Percentiles rank a stretch among this genome's conserved stretches.
Conservation (phyloP, 2,329 filamentous ascomycete species). For the Neonectria faginata region DNA sequence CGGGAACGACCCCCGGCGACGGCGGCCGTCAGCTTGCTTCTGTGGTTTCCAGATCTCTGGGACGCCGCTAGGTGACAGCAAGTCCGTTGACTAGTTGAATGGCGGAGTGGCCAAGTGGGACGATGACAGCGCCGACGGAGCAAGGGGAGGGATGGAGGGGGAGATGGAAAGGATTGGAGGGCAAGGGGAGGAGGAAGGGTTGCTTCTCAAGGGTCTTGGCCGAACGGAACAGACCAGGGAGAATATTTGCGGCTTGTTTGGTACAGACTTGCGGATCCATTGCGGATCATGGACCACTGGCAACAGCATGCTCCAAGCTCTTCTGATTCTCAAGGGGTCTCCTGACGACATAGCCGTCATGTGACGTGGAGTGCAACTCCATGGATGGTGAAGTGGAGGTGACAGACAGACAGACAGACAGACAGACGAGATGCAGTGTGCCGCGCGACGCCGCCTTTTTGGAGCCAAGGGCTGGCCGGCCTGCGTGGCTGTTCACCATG, state of each 20-base stretch:
- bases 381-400: background rate
- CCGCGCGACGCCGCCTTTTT: background rate
- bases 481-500: background rate
- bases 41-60: conserved; percentile 45
- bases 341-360: background rate
- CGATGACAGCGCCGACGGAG: conserved; percentile 26
- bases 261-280: background rate
- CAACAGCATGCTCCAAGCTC: background rate
- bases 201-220: background rate
- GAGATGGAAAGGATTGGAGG: background rate
- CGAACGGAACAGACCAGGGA: background rate
- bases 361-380: background rate
- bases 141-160: conserved; percentile 4
- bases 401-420: background rate
- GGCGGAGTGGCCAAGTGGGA: conserved; percentile 31
- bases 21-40: conserved; percentile 34
- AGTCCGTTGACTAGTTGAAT: conserved; percentile 29
- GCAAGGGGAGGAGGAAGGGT: background rate
- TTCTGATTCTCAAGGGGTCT: background rate
- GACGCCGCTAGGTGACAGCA: conserved; percentile 44
- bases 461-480: background rate
- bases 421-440: conserved; percentile 1
- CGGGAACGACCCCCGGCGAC: conserved; percentile 32
- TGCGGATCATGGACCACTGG: background rate
- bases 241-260: background rate